These are phyloP conservation scores for Podaxis pistillaris DNA, from an alignment of 768 basidiomycete genomes.

Conservation along the genomic window DNA sequence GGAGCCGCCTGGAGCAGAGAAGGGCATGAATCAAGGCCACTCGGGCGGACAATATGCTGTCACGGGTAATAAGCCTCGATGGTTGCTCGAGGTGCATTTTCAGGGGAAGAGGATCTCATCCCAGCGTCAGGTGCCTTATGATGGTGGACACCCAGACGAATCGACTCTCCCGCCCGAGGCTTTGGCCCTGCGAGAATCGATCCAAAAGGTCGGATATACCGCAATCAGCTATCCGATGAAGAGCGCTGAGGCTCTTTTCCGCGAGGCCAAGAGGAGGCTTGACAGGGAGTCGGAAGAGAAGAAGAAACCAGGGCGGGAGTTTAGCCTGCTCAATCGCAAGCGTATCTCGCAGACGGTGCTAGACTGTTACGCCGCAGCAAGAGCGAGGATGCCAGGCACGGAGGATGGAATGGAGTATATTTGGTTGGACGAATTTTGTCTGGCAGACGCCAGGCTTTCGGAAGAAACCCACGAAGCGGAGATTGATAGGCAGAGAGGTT, in stretches of 20 bases:
- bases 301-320: background rate
- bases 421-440: conserved; percentile 14
- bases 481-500: background rate
- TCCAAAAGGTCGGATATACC: background rate
- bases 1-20: conserved; percentile 1
- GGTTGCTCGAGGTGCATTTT: conserved; percentile 5
- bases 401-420: conserved; percentile 6
- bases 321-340: conserved; percentile 1
- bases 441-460: background rate
- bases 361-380: background rate
- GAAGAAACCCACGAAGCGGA: background rate
- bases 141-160: background rate
- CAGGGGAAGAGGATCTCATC: background rate
- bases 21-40: background rate
- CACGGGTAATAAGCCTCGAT: conserved; percentile 2
- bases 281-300: background rate
- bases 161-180: background rate
- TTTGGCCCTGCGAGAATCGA: background rate
- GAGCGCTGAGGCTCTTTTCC: conserved; percentile 1
- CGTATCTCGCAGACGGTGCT: background rate
- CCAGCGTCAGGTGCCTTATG: background rate
- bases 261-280: background rate
- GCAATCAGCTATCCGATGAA: conserved; percentile 13
- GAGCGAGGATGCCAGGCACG: background rate
- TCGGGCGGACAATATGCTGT: conserved; percentile 7